Evolutionary conservation across 495 filamentous ascomycete genomes (phyloP), one percentile per base, ranked within the genome.

Genomic region (Hypoxylon intermedium): DNA sequence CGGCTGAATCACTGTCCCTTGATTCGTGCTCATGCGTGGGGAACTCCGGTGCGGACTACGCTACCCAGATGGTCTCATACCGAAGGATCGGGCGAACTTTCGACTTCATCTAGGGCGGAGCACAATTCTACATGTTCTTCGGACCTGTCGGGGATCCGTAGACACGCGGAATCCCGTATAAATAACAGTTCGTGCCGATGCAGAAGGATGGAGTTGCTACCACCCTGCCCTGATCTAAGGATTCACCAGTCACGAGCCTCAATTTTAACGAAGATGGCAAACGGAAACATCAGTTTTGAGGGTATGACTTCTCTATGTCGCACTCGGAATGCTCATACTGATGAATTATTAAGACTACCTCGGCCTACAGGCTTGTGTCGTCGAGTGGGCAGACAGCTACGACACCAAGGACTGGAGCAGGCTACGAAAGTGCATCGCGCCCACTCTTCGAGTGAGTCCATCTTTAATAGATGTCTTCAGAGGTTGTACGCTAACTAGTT

Each of bases 341-440:
- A 58, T 57, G 16, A 43, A 15, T 11, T 19, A 48, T 70, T n/a
- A n/a, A 75, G 81, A 85, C 26, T 84, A 76, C 71, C 79, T 84
- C 68, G 83, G 78, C 31, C 64, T 77, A 26, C 76, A 65, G 30
- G 75, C 82, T 60, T 78, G 82, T 20, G 56, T 76, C 42, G 89
- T 89, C 72, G 87, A 92, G 59, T 93, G 89, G 89, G 89, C 86
- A 0, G 89, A 92, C 65, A 89, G 87, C 79, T 93, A 93, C 72
- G 89, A 92, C 75, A 82, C 79, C 66, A 93, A 89, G 80, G 86
- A 93, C 80, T 92, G 89, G 88, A 76, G 82, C 5, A 85, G 89
- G 21, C 82, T 93, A 19, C 72, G 77, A 28, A 83, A 82, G 54
- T 89, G 86, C 77, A 86, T 92, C 50, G 89, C 89, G 16, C 88